Conservation (phyloP, 2,329 filamentous ascomycete species). For the Ophiostoma sp. region DNA sequence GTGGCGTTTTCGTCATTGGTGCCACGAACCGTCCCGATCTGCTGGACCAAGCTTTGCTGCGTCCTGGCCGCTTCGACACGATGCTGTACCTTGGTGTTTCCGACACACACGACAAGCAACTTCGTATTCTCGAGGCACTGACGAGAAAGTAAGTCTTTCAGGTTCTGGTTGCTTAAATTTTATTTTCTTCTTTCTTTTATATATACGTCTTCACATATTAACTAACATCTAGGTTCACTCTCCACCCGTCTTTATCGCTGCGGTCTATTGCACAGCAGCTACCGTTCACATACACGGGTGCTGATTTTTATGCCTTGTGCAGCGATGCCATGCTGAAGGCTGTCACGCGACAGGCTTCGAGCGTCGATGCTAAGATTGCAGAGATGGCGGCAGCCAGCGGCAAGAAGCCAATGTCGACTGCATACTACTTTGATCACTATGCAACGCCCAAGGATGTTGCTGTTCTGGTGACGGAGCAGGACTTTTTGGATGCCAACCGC, state of each 20-base stretch:
- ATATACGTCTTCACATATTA: not conserved
- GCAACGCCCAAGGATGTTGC: constrained; percentile 76
- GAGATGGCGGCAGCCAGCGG: constrained; percentile 50
- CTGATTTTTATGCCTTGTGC: constrained; percentile 94
- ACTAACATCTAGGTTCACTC: constrained; percentile 56
- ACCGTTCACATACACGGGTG: constrained; percentile 94
- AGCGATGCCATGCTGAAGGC: constrained; percentile 99
- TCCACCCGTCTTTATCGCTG: constrained; percentile 74
- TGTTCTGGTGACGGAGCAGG: constrained; percentile 82
- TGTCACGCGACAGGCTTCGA: constrained; percentile 80
- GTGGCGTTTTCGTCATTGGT: constrained; percentile 93
- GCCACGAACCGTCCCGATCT: constrained; percentile 93
- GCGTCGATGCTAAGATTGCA: constrained; percentile 77
- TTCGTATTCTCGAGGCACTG: constrained; percentile 86
- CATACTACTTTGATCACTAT: constrained; percentile 92
- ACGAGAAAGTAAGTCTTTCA: constrained; percentile 64
- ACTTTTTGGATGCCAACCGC: constrained; percentile 73
- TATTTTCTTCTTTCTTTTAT: constrained; percentile 43
- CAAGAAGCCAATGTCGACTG: constrained; percentile 63
- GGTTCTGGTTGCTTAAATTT: not conserved
- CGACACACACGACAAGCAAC: constrained; percentile 94
- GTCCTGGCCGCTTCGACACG: constrained; percentile 93
- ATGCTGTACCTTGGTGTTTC: constrained; percentile 96
- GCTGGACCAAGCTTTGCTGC: constrained; percentile 80
- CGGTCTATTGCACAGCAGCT: constrained; percentile 66